A percentile compares a stretch with the other conserved stretches of the same genome.
Conservation (phyloP, 139 green algal species). For the Tetraselmis chui region DNA sequence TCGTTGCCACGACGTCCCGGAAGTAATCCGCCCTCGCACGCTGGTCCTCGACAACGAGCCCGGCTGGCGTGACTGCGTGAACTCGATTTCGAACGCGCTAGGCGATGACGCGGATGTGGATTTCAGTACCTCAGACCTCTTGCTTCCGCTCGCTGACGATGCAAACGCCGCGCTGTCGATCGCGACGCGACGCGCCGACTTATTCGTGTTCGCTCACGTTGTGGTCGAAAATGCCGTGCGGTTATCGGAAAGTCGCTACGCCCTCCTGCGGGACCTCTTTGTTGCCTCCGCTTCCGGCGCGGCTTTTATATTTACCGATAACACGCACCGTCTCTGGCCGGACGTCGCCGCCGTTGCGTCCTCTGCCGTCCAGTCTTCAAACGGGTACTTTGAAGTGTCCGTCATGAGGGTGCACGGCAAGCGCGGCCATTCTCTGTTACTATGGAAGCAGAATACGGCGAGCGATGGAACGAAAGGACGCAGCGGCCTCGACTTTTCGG, state of each 20-base stretch:
- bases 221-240: not conserved
- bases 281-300: not conserved
- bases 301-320: not conserved
- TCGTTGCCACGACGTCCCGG: no score
- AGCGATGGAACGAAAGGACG: no score
- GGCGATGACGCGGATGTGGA: not conserved
- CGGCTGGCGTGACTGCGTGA: not conserved
- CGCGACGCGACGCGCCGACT: not conserved
- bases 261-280: not conserved
- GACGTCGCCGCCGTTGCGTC: not conserved
- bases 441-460: not conserved
- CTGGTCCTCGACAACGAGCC: constrained; percentile 1
- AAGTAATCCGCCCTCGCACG: no score
- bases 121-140: not conserved
- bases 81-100: not conserved
- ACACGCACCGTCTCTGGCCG: not conserved
- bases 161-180: not conserved
- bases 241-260: not conserved
- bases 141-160: not conserved
- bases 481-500: not conserved
- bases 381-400: not conserved
- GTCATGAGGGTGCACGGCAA: not conserved
- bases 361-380: no score
- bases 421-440: not conserved
- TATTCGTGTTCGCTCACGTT: constrained; percentile 2